Evolutionary conservation across 2,329 filamentous ascomycete genomes (phyloP), one percentile per base, ranked within the genome.

Genomic region (Penicillium sp.): DNA sequence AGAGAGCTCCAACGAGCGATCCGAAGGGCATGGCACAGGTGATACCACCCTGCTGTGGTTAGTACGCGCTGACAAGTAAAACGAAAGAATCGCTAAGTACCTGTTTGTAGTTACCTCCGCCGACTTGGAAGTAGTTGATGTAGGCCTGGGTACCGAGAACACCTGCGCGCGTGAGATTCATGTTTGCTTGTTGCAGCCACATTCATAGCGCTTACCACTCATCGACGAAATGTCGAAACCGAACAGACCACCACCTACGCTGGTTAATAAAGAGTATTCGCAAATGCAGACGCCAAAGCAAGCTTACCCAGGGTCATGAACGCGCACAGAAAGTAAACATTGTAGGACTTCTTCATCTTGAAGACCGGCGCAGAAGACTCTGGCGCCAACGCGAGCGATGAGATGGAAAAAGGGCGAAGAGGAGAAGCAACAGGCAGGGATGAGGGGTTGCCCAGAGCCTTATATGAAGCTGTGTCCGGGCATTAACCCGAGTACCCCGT

Each of bases 151-250:
- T 68, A n/a, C 66, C 66, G 11, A 68, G 29, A 2, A 68, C 66
- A 30, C 66, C 66, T 66, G 35, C 15, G 13, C 46, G 58, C 26
- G 49, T 66, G 54, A 59, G 54, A 41, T 26, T 5, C 26, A 26
- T 30, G 17, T 50, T 21, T 29, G 19, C 29, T 26, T 47, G 4
- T 21, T 29, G 26, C 35, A 61, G 21, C 21, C 17, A 23, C 35
- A 17, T 45, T 23, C 8, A 29, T 23, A 2, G 19, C 5, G 21
- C 62, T 54, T 59, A 66, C 66, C 66, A 62, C 66, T 66, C 81
- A 86, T 85, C 5, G 82, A 84, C 7, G 80, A 82, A 62, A 86
- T 85, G 70, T 86, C 84, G 67, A 86, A 86, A 58, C 84, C 84
- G 62, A 86, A 86, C n/a, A 85, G 75, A 75, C 81, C 81, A 41